phyloP scores from a whole-genome alignment of 2,329 filamentous ascomycete genomes.

The Sclerotinia glacialis region DNA sequence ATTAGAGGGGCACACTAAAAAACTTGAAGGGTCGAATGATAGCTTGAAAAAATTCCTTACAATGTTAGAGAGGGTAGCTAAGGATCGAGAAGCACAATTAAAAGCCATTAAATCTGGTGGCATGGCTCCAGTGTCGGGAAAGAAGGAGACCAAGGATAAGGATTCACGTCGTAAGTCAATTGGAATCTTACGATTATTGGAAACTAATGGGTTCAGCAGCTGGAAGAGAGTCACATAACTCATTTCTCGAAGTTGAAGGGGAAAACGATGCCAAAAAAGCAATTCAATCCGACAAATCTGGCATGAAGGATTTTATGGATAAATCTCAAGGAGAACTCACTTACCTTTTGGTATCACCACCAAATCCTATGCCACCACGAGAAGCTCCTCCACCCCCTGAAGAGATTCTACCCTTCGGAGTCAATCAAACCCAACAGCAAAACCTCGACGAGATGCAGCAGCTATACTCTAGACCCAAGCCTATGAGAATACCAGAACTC shows the following conservation, averaged over 20 bases:
- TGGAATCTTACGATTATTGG: constrained; percentile 2
- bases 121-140: constrained; percentile 41
- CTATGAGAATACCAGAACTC: constrained; percentile 52
- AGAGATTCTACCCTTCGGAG: constrained; percentile 51
- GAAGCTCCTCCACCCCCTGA: constrained; percentile 60
- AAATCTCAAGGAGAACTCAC: constrained; percentile 65
- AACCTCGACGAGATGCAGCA: constrained; percentile 38
- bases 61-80: constrained; percentile 84
- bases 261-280: constrained; percentile 44
- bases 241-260: constrained; percentile 46
- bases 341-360: constrained; percentile 65
- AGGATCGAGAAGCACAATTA: constrained; percentile 74
- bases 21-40: constrained; percentile 84
- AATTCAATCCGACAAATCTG: constrained; percentile 46
- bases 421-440: constrained; percentile 42
- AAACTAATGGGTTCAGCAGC: constrained; percentile 5
- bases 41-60: constrained; percentile 86
- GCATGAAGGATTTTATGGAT: constrained; percentile 60
- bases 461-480: constrained; percentile 52
- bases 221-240: constrained; percentile 34
- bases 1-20: constrained; percentile 83
- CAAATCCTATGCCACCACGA: constrained; percentile 63
- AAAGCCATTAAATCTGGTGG: constrained; percentile 49
- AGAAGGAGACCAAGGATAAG: constrained; percentile 53
- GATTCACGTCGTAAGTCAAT: constrained; percentile 54